phyloP scores from a whole-genome alignment of 306 rosid species.

The Clitoria ternatea region DNA sequence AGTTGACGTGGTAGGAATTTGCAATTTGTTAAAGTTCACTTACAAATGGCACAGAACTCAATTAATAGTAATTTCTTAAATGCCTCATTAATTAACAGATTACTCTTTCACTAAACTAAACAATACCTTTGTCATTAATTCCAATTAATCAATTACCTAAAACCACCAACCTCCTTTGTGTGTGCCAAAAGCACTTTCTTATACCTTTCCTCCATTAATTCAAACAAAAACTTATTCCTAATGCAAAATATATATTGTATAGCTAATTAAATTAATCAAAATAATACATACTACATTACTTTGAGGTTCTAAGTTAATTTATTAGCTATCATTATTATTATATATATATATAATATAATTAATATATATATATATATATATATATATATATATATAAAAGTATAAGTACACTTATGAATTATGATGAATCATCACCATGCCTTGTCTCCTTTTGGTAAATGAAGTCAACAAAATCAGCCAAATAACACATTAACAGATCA shows the following conservation, averaged over 20 bases:
- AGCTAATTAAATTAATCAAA: no score
- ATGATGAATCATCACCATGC: no score
- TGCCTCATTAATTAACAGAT: not conserved
- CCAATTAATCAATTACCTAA: not conserved
- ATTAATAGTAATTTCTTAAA: slow-evolving; percentile 41
- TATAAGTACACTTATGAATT: no score
- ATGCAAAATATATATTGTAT: not conserved
- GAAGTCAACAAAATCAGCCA: no score
- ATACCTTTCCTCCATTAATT: not conserved
- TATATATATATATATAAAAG: no score
- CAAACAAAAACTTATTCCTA: not conserved
- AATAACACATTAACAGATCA: no score
- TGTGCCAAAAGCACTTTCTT: not conserved
- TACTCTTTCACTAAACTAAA: not conserved
- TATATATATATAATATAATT: no score
- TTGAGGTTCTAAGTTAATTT: no score
- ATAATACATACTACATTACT: no score
- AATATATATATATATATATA: no score
- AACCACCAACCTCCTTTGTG: not conserved
- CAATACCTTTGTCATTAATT: not conserved
- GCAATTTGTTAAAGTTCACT: not conserved
- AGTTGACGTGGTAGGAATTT: not conserved
- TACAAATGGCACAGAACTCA: slow-evolving; percentile 29
- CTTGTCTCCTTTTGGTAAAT: no score
- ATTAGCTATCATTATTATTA: no score